phyloP scores from a whole-genome alignment of 2,329 filamentous ascomycete species.

The Xylaria multiplex region DNA sequence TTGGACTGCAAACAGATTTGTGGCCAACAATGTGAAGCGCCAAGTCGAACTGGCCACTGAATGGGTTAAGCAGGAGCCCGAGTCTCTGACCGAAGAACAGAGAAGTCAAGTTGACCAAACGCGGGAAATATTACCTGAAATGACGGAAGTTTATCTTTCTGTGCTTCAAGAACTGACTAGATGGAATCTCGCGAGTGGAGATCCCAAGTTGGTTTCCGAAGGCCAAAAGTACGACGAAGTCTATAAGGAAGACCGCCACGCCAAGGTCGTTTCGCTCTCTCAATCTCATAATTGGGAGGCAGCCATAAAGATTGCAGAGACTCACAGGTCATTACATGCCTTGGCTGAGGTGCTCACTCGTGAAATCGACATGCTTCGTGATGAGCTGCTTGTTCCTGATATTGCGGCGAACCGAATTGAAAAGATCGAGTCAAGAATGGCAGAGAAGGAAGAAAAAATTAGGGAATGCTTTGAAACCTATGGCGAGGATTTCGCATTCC shows the following conservation, averaged over 20 bases:
- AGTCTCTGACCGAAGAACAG: conserved; percentile 48
- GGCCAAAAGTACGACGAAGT: conserved; percentile 59
- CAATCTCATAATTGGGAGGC: conserved; percentile 67
- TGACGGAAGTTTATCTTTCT: conserved; percentile 66
- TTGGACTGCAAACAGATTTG: conserved; percentile 80
- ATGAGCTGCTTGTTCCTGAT: conserved; percentile 49
- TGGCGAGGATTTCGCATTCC: conserved; percentile 74
- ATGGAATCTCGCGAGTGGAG: conserved; percentile 59
- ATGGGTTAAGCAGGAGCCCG: conserved; percentile 62
- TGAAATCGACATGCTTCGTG: conserved; percentile 59
- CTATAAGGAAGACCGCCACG: conserved; percentile 62
- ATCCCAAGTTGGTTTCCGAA: conserved; percentile 54
- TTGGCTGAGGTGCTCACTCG: conserved; percentile 66
- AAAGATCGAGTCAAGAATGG: conserved; percentile 56
- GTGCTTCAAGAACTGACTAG: conserved; percentile 63
- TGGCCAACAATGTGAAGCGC: conserved; percentile 70
- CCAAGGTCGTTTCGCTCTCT: conserved; percentile 64
- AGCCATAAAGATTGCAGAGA: conserved; percentile 67
- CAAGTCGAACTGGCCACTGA: conserved; percentile 67
- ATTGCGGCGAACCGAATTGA: conserved; percentile 50
- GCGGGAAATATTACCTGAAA: conserved; percentile 58
- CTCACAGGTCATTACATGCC: conserved; percentile 64
- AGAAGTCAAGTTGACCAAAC: conserved; percentile 56
- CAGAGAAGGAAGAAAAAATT: conserved; percentile 60
- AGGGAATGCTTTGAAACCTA: conserved; percentile 69